Percentiles rank a stretch among this genome's conserved stretches.
Evolutionary conservation across 768 basidiomycete genomes (phyloP).

Genomic region (Strobilomyces confusus): DNA sequence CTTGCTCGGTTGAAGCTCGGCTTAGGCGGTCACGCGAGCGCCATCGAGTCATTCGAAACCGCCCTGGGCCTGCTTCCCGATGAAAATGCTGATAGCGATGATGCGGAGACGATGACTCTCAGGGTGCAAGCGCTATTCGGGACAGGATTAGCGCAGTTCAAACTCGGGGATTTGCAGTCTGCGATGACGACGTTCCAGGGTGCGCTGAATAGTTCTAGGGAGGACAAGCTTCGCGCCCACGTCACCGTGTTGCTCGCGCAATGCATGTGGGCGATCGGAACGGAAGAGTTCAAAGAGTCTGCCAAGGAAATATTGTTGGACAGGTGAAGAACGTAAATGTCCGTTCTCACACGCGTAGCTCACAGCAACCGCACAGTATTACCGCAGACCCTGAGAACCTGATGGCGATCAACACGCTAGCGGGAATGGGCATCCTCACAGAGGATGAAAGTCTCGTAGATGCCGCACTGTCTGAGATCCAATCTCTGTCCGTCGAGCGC

Average conservation of each 20-base stretch:
- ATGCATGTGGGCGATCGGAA: conserved; percentile 77
- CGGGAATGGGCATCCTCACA: conserved; percentile 85
- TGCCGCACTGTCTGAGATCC: conserved; percentile 80
- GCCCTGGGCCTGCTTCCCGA: conserved; percentile 66
- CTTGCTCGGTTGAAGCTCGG: conserved; percentile 75
- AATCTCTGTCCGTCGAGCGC: conserved; percentile 62
- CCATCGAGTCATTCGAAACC: conserved; percentile 67
- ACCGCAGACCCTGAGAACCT: conserved; percentile 73
- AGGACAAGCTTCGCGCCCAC: conserved; percentile 57
- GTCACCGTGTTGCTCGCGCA: conserved; percentile 78
- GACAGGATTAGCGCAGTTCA: conserved; percentile 68
- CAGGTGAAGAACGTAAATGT: conserved; percentile 49
- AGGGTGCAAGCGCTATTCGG: conserved; percentile 67
- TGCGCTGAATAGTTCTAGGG: conserved; percentile 53
- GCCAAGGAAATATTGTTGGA: conserved; percentile 79
- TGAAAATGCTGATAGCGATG: conserved; percentile 35
- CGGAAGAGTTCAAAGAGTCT: conserved; percentile 68
- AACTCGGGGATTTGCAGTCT: conserved; percentile 53
- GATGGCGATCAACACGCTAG: conserved; percentile 75
- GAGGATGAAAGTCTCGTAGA: conserved; percentile 77
- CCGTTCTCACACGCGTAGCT: conserved; percentile 7
- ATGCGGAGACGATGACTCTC: conserved; percentile 37
- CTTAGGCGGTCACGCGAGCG: conserved; percentile 50
- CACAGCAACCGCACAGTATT: conserved; percentile 48
- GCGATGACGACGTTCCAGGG: conserved; percentile 67